Percentiles rank a stretch among this genome's conserved stretches.
Evolutionary conservation across 176 grass and related monocot genomes (phyloP).

Genomic region (Carex parvula): DNA sequence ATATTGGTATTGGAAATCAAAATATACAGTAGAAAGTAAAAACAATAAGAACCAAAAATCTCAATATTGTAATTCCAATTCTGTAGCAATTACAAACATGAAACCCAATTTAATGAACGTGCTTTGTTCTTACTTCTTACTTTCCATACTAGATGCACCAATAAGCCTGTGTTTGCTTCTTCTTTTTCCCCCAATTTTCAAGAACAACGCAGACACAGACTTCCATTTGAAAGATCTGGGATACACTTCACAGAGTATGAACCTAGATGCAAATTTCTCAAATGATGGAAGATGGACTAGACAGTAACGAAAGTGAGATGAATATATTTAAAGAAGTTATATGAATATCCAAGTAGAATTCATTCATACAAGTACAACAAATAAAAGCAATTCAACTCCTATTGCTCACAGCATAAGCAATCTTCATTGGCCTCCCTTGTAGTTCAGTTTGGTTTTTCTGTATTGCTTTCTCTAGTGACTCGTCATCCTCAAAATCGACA

Average conservation of each 20-base stretch:
- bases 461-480: conserved; percentile 69
- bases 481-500: conserved; percentile 73
- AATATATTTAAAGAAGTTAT: not conserved
- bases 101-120: not conserved
- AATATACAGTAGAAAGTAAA: no score
- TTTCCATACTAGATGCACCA: no score
- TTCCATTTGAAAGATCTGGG: not conserved
- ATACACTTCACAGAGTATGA: not conserved
- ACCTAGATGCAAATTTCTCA: not conserved
- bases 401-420: conserved; percentile 71
- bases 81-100: no score
- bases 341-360: not conserved
- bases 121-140: no score
- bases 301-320: not conserved
- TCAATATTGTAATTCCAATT: no score
- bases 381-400: conserved; percentile 38
- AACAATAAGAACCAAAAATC: no score
- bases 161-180: not conserved
- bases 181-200: not conserved
- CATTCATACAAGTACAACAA: conserved; percentile 6
- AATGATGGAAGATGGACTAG: not conserved
- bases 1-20: no score
- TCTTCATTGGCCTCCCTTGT: conserved; percentile 59
- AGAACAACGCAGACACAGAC: not conserved
- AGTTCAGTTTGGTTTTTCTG: conserved; percentile 66